Conservation (phyloP, 345 rosid species). For the Rhodamnia rubescens region DNA sequence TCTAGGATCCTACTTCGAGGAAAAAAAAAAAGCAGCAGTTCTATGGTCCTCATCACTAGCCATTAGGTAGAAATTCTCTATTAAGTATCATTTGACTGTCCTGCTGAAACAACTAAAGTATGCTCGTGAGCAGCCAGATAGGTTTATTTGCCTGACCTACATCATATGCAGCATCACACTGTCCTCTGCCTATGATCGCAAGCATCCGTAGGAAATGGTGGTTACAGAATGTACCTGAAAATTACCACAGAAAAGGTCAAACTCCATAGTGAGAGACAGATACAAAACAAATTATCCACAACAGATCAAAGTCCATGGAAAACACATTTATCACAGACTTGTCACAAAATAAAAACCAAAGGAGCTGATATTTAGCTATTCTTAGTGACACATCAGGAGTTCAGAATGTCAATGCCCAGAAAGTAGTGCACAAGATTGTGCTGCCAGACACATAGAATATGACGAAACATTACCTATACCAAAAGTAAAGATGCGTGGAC, state of each 20-base stretch:
- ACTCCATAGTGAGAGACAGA: background rate
- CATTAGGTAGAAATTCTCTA: background rate
- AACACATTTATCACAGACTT: background rate
- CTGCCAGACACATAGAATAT: background rate
- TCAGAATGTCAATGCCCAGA: background rate
- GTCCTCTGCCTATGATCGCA: conserved; percentile 59
- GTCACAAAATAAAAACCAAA: background rate
- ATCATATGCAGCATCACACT: conserved; percentile 54
- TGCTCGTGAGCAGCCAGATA: background rate
- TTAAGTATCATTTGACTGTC: background rate
- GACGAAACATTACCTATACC: conserved; percentile 55
- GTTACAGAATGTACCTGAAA: conserved; percentile 82
- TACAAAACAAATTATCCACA: background rate
- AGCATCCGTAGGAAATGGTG: conserved; percentile 81
- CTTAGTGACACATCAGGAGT: background rate
- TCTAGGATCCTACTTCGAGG: background rate
- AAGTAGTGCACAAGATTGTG: background rate
- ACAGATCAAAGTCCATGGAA: background rate
- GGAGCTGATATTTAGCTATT: background rate
- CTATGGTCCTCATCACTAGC: background rate
- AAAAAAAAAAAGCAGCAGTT: background rate
- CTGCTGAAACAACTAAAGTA: background rate
- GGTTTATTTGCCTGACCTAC: conserved; percentile 27
- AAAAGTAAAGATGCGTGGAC: conserved; percentile 70
- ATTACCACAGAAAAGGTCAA: background rate